A percentile compares a stretch with the other conserved stretches of the same genome.
Conservation (phyloP, 495 filamentous ascomycete genomes). For the Xylaria flabelliformis region DNA sequence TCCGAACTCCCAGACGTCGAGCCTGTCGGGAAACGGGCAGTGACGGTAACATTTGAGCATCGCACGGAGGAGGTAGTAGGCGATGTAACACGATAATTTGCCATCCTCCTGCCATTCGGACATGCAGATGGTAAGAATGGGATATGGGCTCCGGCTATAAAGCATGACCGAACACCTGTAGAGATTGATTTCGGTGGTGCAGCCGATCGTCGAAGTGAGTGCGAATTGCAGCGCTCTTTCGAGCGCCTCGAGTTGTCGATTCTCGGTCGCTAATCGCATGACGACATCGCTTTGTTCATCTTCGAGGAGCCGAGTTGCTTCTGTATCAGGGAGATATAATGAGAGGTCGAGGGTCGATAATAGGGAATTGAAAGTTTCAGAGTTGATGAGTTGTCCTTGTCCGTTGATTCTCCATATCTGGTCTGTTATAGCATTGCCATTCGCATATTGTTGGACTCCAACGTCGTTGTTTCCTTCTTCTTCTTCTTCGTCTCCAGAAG, state of each 20-base stretch:
- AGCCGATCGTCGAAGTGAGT: background rate
- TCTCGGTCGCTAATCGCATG: background rate
- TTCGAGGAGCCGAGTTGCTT: background rate
- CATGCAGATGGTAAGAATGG: background rate
- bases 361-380: background rate
- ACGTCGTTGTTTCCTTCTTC: background rate
- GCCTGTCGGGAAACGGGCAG: background rate
- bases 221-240: background rate
- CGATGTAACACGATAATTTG: background rate
- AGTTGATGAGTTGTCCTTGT: background rate
- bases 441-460: background rate
- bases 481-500: too few relatives aligned
- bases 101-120: background rate
- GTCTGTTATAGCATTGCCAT: background rate
- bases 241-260: background rate
- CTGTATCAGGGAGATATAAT: background rate
- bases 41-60: constrained; percentile 4
- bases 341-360: background rate
- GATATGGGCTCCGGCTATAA: background rate
- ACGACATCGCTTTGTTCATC: background rate
- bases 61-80: constrained; percentile 6
- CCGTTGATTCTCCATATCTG: background rate
- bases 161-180: background rate
- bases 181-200: background rate
- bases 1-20: background rate